Evolutionary conservation across 1,284 basidiomycete species (phyloP), one percentile per base, ranked within the genome.

Genomic region (Leccinum pallidistipes): DNA sequence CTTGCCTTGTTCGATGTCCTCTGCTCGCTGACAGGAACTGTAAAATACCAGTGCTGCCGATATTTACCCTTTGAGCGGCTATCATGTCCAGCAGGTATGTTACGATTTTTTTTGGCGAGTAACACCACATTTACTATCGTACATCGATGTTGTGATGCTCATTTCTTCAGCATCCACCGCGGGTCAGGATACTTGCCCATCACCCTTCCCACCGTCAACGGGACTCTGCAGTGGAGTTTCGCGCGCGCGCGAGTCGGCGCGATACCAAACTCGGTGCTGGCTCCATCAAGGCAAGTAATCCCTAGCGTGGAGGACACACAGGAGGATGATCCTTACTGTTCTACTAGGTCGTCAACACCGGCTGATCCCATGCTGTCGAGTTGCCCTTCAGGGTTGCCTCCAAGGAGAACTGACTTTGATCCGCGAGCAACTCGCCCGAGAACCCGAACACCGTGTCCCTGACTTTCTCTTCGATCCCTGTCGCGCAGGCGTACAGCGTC

Each of bases 101-200:
- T 16, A 5, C 16, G 6, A 11, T 2, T 12, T 49, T 16, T 27
- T 47, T 43, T 9, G 11, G 4, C 14, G 36, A 14, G 8, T 9
- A 16, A 5, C 12, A 7, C 16, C 3, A 9, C 3, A 29, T 36
- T 1, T 6, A 14, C 5, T 4, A 5, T 14, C 12, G 12, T 16
- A 9, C n/a, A 29, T 40, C 64, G 5, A 73, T 29, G 0, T 45
- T 12, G 14, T 10, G 2, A n/a, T 31, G 7, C 29, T 14, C 58
- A 87, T 84, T 78, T 90, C 49, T 90, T 90, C 75, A 84, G 84
- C 61, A 63, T 80, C 31, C 85, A 86, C 69, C 76, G 80, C 27
- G 86, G 87, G 5, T 83, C 86, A 56, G 79, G 81, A 64, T 88
- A 87, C 64, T 71, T 89, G 2, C 83, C 86, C 3, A 88, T 85